Conservation (phyloP, 805 yeast genomes). For the Candida ficus region DNA sequence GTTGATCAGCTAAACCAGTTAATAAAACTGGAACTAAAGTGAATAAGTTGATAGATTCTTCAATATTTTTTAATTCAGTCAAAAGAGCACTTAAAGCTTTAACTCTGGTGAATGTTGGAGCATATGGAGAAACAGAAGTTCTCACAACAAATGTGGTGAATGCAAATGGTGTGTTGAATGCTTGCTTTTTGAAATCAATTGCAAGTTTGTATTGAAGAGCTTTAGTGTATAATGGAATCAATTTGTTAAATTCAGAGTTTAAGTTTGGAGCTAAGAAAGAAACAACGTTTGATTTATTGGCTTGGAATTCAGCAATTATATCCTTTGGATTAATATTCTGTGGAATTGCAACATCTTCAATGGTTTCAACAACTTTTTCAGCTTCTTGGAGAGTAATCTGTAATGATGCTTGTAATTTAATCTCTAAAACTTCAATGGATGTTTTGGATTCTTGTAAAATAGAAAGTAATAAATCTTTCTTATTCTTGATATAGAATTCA, state of each 20-base stretch:
- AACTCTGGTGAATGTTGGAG: slow-evolving; percentile 54
- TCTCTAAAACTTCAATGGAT: slow-evolving; percentile 46
- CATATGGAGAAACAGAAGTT: slow-evolving; percentile 48
- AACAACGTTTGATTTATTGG: slow-evolving; percentile 12
- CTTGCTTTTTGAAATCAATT: slow-evolving; percentile 25
- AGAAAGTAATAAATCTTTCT: slow-evolving; percentile 36
- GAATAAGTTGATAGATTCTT: slow-evolving; percentile 38
- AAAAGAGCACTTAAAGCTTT: slow-evolving; percentile 41
- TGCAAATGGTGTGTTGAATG: slow-evolving; percentile 37
- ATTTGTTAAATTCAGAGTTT: slow-evolving; percentile 36
- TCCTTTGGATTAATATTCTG: slow-evolving; percentile 9
- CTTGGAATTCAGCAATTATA: slow-evolving; percentile 14
- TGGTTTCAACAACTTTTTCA: slow-evolving; percentile 20
- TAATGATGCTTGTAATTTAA: slow-evolving; percentile 64
- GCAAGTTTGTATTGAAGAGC: slow-evolving; percentile 31
- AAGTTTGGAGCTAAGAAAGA: slow-evolving; percentile 34
- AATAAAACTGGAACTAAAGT: slow-evolving; percentile 55
- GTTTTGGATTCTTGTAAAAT: slow-evolving; percentile 32
- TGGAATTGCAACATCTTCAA: slow-evolving; percentile 17
- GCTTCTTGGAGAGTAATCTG: slow-evolving; percentile 24
- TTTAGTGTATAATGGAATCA: slow-evolving; percentile 39
- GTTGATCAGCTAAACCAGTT: slow-evolving; percentile 47
- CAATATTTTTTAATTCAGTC: slow-evolving; percentile 27
- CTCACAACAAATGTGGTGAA: slow-evolving; percentile 56
- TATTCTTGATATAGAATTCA: slow-evolving; percentile 32